A percentile compares a stretch with the other conserved stretches of the same genome.
These are phyloP conservation scores for Alliaria petiolata DNA, from an alignment of 345 rosid genomes.

Conservation along the genomic window DNA sequence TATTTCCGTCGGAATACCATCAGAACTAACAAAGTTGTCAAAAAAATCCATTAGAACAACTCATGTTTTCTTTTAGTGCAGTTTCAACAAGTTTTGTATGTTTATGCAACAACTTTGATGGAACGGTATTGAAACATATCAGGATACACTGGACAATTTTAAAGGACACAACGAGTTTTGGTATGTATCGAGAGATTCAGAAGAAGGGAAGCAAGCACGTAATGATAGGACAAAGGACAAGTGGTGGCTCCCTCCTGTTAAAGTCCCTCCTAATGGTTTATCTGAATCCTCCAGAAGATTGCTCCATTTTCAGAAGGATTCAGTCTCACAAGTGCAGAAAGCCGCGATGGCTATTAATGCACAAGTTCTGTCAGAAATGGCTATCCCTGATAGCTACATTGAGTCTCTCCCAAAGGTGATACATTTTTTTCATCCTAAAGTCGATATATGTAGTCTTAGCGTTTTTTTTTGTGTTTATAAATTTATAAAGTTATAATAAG, in stretches of 20 bases:
- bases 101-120: neutral
- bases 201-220: slow-evolving; percentile 39
- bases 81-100: no score
- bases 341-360: slow-evolving; percentile 95
- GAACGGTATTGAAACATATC: slow-evolving; percentile 25
- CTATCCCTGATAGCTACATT: slow-evolving; percentile 73
- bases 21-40: no score
- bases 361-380: slow-evolving; percentile 77
- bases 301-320: slow-evolving; percentile 68
- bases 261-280: slow-evolving; percentile 63
- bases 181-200: slow-evolving; percentile 46
- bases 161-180: slow-evolving; percentile 52
- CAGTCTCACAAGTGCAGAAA: slow-evolving; percentile 79
- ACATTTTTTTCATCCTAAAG: neutral
- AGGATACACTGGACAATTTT: slow-evolving; percentile 65
- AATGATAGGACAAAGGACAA: slow-evolving; percentile 49
- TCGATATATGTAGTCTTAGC: neutral
- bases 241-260: slow-evolving; percentile 78
- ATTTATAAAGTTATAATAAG: no score
- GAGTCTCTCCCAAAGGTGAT: slow-evolving; percentile 85
- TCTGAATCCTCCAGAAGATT: slow-evolving; percentile 52
- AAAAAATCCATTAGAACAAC: no score
- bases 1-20: no score
- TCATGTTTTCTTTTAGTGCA: no score
- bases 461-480: no score